phyloP scores from a whole-genome alignment of 306 rosid species.

The Boehmeria nivea region DNA sequence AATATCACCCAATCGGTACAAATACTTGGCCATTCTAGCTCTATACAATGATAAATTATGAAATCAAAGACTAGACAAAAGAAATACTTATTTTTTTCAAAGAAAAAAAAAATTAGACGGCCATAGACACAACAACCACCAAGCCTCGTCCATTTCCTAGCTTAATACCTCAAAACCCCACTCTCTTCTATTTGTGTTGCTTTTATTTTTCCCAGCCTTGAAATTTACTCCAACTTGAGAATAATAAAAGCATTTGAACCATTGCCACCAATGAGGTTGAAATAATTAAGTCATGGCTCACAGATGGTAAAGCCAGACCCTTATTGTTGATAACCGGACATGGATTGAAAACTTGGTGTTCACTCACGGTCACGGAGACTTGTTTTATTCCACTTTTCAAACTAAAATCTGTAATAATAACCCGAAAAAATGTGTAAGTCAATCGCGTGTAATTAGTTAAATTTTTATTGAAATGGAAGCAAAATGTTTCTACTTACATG shows the following conservation, averaged over 20 bases:
- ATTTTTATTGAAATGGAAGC: not conserved
- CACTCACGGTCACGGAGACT: conserved; percentile 39
- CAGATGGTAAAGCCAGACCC: conserved; percentile 36
- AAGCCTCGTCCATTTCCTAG: not conserved
- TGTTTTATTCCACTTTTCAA: conserved; percentile 59
- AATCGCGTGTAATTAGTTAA: not conserved
- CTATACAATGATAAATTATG: conserved; percentile 10
- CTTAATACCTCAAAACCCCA: conserved; percentile 4
- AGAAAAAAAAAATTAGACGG: not conserved
- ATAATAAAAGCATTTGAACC: conserved; percentile 42
- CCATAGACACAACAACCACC: not conserved
- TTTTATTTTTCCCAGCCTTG: conserved; percentile 1
- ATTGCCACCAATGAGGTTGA: conserved; percentile 46
- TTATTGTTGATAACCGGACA: conserved; percentile 38
- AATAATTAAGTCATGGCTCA: conserved; percentile 17
- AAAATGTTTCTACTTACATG: conserved; percentile 48
- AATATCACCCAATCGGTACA: conserved; percentile 10
- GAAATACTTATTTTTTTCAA: not conserved
- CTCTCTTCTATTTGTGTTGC: not conserved
- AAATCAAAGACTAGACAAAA: not conserved
- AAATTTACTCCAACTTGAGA: conserved; percentile 6
- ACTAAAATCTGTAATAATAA: conserved; percentile 53
- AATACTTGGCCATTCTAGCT: conserved; percentile 6
- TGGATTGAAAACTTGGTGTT: conserved; percentile 43
- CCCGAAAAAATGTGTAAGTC: no score